Percentiles rank a stretch among this genome's conserved stretches.
These are phyloP conservation scores for Gliomastix tumulicola DNA, from an alignment of 2,329 filamentous ascomycete genomes.

Conservation along the genomic window DNA sequence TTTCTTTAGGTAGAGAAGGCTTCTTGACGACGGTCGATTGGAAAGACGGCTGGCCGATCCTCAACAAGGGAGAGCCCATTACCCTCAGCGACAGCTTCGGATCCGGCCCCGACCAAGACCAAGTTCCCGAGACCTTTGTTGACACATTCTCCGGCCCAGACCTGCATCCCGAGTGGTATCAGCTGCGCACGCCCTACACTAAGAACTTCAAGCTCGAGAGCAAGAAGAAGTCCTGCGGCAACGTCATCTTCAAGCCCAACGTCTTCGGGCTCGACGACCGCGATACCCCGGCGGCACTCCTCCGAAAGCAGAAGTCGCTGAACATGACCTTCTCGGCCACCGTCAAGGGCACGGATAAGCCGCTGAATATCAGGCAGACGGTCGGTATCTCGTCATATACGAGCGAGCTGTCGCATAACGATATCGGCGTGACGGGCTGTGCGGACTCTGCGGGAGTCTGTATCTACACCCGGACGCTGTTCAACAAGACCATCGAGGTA, in stretches of 20 bases:
- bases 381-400: conserved; percentile 17
- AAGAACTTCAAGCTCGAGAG: background rate
- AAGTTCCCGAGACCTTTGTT: too few relatives aligned
- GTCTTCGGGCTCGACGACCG: conserved; percentile 17
- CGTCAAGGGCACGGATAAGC: conserved; percentile 6
- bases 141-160: background rate
- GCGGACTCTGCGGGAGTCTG: conserved; percentile 11
- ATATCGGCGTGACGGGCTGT: conserved; percentile 16
- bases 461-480: conserved; percentile 2
- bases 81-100: background rate
- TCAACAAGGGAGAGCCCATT: conserved; percentile 11
- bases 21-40: conserved; percentile 13
- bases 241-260: conserved; percentile 21
- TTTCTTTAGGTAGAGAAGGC: conserved; percentile 13
- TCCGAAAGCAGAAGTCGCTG: conserved; percentile 18
- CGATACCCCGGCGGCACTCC: conserved; percentile 17
- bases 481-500: background rate
- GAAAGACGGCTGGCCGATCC: conserved; percentile 13
- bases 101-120: too few relatives aligned
- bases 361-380: conserved; percentile 11
- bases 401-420: conserved; percentile 15
- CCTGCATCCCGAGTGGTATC: background rate
- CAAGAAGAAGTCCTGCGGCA: background rate
- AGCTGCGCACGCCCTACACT: conserved; percentile 7
- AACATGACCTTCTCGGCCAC: conserved; percentile 20